These are phyloP conservation scores for Aphanoascus verrucosus DNA, from an alignment of 2,329 filamentous ascomycete species.

Conservation along the genomic window DNA sequence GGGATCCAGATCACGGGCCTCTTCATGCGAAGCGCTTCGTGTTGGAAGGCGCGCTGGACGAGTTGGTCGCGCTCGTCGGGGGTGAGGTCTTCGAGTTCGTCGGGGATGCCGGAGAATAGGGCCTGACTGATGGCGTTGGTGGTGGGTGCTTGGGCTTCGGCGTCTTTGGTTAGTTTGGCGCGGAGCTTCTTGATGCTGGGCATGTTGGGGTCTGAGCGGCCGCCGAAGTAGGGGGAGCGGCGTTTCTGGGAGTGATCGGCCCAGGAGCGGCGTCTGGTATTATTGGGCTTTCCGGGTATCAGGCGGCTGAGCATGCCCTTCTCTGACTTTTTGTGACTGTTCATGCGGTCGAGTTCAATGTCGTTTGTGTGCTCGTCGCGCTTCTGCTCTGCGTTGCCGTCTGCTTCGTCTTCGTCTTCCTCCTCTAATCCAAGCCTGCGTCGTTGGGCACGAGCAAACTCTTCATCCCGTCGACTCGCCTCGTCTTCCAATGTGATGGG, in stretches of 20 bases:
- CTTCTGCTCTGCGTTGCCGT: slow-evolving; percentile 31
- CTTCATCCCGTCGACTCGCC: slow-evolving; percentile 78
- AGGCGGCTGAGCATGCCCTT: slow-evolving; percentile 19
- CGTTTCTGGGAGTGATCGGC: slow-evolving; percentile 33
- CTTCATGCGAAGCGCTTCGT: slow-evolving; percentile 72
- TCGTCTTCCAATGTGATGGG: slow-evolving; percentile 95
- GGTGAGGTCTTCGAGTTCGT: slow-evolving; percentile 89
- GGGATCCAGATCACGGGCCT: slow-evolving; percentile 91
- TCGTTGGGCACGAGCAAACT: slow-evolving; percentile 70
- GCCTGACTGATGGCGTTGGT: slow-evolving; percentile 59
- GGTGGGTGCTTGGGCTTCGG: slow-evolving; percentile 56
- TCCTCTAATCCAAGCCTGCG: slow-evolving; percentile 53
- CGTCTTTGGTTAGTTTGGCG: slow-evolving; percentile 40
- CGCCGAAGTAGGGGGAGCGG: slow-evolving; percentile 33
- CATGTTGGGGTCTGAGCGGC: slow-evolving; percentile 25
- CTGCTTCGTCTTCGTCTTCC: slow-evolving; percentile 41
- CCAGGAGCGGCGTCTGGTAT: slow-evolving; percentile 31
- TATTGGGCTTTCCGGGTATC: slow-evolving; percentile 14
- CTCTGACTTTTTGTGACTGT: slow-evolving; percentile 7
- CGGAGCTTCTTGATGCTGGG: slow-evolving; percentile 28
- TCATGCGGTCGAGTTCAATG: slow-evolving; percentile 35
- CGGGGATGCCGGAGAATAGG: slow-evolving; percentile 75
- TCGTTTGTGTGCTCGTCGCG: slow-evolving; percentile 35
- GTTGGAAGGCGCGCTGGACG: slow-evolving; percentile 79
- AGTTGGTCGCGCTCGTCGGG: slow-evolving; percentile 79